Percentiles rank a stretch among this genome's conserved stretches.
Conservation (phyloP, 2,329 filamentous ascomycete species). For the Penicillium janthinellum region DNA sequence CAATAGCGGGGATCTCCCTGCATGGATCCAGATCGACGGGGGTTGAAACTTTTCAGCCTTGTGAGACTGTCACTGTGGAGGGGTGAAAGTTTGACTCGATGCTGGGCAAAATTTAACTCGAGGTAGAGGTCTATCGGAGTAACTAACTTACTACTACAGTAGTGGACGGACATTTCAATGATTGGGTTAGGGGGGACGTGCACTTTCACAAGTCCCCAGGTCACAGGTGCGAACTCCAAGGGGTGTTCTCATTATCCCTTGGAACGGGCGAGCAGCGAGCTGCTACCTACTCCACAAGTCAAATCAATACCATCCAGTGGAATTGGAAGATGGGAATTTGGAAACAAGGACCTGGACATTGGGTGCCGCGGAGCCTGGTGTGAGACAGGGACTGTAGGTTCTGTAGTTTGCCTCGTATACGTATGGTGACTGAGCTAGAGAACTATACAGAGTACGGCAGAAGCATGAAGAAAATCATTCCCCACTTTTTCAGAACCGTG, state of each 20-base stretch:
- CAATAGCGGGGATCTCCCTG: constrained; percentile 19
- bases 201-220: not conserved
- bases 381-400: not conserved
- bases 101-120: too few species aligned
- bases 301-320: not conserved
- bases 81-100: too few species aligned
- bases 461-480: not conserved
- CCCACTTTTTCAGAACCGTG: not conserved
- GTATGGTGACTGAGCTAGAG: too few species aligned
- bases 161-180: not conserved
- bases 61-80: not conserved
- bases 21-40: constrained; percentile 17
- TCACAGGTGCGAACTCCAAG: not conserved
- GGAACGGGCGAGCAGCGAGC: not conserved
- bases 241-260: not conserved
- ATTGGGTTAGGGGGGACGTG: not conserved
- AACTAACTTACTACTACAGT: too few species aligned
- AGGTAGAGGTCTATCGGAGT: not conserved
- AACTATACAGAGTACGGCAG: not conserved
- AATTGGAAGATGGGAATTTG: too few species aligned
- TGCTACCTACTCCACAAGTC: not conserved
- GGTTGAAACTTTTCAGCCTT: constrained; percentile 2
- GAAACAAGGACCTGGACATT: not conserved
- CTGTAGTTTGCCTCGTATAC: not conserved
- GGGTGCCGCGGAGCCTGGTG: not conserved